These are phyloP conservation scores for Neurospora sp. DNA, from an alignment of 495 filamentous ascomycete genomes.

Conservation along the genomic window DNA sequence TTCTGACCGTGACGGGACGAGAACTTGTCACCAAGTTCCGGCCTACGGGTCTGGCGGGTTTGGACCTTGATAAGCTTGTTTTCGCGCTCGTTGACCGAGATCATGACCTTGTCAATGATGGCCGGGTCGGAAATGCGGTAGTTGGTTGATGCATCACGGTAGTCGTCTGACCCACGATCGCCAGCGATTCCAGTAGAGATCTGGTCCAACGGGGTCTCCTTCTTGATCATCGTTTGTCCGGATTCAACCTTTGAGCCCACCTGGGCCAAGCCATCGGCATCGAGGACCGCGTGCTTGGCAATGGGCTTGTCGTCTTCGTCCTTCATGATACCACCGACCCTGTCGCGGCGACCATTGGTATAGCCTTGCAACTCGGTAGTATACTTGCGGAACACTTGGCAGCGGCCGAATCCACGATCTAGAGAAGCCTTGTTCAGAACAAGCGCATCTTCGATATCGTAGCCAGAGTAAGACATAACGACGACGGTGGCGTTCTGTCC, in stretches of 20 bases:
- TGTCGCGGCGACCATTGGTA: constrained; percentile 67
- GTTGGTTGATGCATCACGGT: constrained; percentile 57
- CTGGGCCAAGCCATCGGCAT: constrained; percentile 69
- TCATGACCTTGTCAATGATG: constrained; percentile 90
- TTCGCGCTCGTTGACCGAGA: constrained; percentile 75
- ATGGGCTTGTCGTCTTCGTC: constrained; percentile 44
- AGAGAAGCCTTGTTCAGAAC: constrained; percentile 92
- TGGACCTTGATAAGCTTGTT: constrained; percentile 79
- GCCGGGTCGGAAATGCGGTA: constrained; percentile 77
- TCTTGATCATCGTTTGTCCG: constrained; percentile 81
- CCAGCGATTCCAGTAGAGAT: constrained; percentile 52
- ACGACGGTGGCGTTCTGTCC: constrained; percentile 95
- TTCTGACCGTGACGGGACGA: constrained; percentile 99
- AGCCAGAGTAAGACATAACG: constrained; percentile 98
- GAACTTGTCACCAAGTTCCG: constrained; percentile 96
- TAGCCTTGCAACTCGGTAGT: constrained; percentile 67
- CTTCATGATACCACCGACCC: constrained; percentile 53
- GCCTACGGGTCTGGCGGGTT: constrained; percentile 83
- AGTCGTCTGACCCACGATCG: constrained; percentile 51
- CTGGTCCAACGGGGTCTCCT: constrained; percentile 67
- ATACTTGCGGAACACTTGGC: constrained; percentile 91
- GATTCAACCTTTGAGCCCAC: constrained; percentile 65
- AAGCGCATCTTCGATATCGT: constrained; percentile 98
- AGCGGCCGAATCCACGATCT: constrained; percentile 89
- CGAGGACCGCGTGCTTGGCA: constrained; percentile 63